These are phyloP conservation scores for Laetiporus sulphureus DNA, from an alignment of 1,284 basidiomycete genomes.

Conservation along the genomic window DNA sequence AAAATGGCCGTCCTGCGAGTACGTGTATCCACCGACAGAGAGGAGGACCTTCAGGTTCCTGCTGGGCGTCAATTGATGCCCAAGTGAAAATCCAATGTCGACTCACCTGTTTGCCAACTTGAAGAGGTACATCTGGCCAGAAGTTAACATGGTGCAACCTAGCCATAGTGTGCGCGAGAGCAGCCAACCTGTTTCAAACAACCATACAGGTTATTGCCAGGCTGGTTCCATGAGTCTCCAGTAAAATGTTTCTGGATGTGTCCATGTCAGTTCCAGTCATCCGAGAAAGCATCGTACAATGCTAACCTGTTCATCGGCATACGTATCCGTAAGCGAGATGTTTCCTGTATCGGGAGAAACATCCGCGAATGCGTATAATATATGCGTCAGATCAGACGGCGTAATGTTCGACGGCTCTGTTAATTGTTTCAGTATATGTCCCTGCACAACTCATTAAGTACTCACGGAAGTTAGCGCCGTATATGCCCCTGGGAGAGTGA, in stretches of 20 bases:
- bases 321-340: conserved; percentile 71
- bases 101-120: conserved; percentile 61
- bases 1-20: conserved; percentile 63
- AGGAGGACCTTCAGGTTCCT: conserved; percentile 72
- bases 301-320: conserved; percentile 75
- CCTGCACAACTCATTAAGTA: too few species aligned
- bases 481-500: conserved; percentile 60
- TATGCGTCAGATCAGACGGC: conserved; percentile 56
- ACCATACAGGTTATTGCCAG: conserved; percentile 78
- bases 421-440: conserved; percentile 14
- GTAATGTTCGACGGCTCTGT: conserved; percentile 56
- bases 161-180: neutral
- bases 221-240: conserved; percentile 53
- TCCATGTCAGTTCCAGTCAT: too few species aligned
- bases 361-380: conserved; percentile 86
- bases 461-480: conserved; percentile 73
- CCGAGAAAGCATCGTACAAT: too few species aligned
- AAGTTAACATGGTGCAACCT: neutral
- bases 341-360: conserved; percentile 59
- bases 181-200: conserved; percentile 72
- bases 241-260: conserved; percentile 57
- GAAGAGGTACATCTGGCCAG: conserved; percentile 42
- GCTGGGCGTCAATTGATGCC: too few species aligned
- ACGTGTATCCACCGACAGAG: conserved; percentile 75
- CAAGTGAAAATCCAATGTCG: too few species aligned